A percentile compares a stretch with the other conserved stretches of the same genome.
These are phyloP conservation scores for Kregervanrija pseudodelftensis DNA, from an alignment of 805 yeast genomes.

Conservation along the genomic window DNA sequence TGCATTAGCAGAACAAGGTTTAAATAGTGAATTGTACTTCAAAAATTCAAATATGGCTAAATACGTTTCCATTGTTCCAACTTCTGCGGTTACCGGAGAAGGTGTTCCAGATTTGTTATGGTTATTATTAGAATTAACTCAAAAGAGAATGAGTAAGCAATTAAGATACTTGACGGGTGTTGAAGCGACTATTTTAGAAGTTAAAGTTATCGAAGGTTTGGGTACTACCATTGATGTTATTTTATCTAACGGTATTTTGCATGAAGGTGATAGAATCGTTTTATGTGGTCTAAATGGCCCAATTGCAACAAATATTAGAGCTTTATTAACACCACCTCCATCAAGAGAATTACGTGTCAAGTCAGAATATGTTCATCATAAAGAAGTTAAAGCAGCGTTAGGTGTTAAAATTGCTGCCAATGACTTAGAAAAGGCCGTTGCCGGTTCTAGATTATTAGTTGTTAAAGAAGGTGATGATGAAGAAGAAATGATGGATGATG, in stretches of 20 bases:
- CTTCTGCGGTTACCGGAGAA: slow-evolving; percentile 98
- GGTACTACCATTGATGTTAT: slow-evolving; percentile 99
- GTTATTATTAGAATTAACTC: slow-evolving; percentile 91
- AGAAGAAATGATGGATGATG: slow-evolving; percentile 95
- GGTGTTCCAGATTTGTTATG: slow-evolving; percentile 99
- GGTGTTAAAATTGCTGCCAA: slow-evolving; percentile 99
- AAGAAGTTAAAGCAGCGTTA: slow-evolving; percentile 96
- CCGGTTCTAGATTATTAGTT: slow-evolving; percentile 92
- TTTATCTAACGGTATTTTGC: slow-evolving; percentile 88
- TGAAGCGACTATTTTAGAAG: slow-evolving; percentile 96
- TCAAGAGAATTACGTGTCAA: slow-evolving; percentile 92
- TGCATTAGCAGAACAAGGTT: slow-evolving; percentile 95
- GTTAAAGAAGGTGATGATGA: slow-evolving; percentile 98
- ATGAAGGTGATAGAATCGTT: slow-evolving; percentile 93
- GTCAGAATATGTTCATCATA: slow-evolving; percentile 94
- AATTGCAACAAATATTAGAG: slow-evolving; percentile 92
- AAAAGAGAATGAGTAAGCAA: slow-evolving; percentile 98
- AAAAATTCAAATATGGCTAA: slow-evolving; percentile 90
- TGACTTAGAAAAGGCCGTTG: slow-evolving; percentile 97
- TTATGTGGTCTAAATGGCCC: slow-evolving; percentile 99
- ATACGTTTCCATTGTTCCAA: slow-evolving; percentile 94
- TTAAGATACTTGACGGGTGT: slow-evolving; percentile 90
- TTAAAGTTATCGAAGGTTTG: slow-evolving; percentile 95
- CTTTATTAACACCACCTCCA: slow-evolving; percentile 96
- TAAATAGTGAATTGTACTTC: slow-evolving; percentile 94